These are phyloP conservation scores for Botrytis elliptica DNA, from an alignment of 2,329 filamentous ascomycete species.

Conservation along the genomic window DNA sequence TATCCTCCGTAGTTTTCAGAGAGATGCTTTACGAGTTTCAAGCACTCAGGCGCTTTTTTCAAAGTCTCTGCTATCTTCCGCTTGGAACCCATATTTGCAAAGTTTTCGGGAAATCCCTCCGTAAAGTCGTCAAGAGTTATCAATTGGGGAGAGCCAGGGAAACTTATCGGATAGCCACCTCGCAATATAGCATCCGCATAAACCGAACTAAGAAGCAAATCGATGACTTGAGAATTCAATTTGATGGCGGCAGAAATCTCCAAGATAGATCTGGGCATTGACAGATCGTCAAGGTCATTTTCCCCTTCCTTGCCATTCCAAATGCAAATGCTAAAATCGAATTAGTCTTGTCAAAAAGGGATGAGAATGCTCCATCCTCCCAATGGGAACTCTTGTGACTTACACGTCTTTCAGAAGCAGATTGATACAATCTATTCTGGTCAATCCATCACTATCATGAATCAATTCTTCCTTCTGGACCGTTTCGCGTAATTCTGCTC, in stretches of 20 bases:
- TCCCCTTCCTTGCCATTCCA: neutral
- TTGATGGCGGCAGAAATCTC: neutral
- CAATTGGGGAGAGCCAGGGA: too few relatives aligned
- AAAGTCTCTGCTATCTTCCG: neutral
- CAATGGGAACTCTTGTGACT: neutral
- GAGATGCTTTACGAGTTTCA: neutral
- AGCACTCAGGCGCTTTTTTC: too few relatives aligned
- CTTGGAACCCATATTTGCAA: neutral
- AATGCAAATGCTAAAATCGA: neutral
- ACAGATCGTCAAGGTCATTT: neutral
- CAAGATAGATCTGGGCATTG: neutral
- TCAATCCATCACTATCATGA: neutral
- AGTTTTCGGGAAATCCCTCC: neutral
- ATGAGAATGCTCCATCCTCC: neutral
- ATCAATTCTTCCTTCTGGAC: neutral
- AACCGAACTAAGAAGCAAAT: neutral
- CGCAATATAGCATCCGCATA: too few relatives aligned
- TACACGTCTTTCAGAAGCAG: neutral
- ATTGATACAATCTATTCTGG: neutral
- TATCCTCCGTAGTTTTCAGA: neutral
- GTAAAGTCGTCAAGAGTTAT: neutral
- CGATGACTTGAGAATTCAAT: neutral
- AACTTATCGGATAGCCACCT: rapidly evolving
- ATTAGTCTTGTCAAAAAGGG: neutral
- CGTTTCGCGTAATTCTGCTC: neutral